A percentile compares a stretch with the other conserved stretches of the same genome.
Conservation (phyloP, 2,329 filamentous ascomycete species). For the Hymenoscyphus repandus region DNA sequence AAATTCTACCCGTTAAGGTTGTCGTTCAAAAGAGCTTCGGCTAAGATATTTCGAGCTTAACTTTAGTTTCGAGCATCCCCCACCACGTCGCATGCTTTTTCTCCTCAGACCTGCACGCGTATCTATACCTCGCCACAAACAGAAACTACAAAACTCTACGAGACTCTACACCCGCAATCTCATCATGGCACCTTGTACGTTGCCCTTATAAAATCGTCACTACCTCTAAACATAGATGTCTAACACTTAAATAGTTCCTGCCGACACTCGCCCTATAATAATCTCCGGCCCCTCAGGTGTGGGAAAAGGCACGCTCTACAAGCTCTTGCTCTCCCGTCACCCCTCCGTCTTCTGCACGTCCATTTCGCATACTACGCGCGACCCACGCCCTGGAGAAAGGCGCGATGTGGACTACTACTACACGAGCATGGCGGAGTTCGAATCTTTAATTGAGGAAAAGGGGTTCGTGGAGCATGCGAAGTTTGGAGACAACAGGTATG, state of each 20-base stretch:
- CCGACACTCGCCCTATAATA: slow-evolving; percentile 55
- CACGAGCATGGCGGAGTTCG: slow-evolving; percentile 61
- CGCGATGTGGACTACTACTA: slow-evolving; percentile 81
- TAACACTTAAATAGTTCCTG: slow-evolving; percentile 10
- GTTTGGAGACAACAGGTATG: slow-evolving; percentile 84
- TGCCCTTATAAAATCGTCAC: slow-evolving; percentile 1
- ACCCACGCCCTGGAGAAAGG: slow-evolving; percentile 68
- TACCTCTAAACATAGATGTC: slow-evolving; percentile 3
- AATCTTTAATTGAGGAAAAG: slow-evolving; percentile 57
- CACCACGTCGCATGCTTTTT: slow-evolving; percentile 18
- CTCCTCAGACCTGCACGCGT: slow-evolving; percentile 15
- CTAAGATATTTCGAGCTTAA: no score
- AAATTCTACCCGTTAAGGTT: no score
- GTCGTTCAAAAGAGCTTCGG: no score
- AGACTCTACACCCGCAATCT: slow-evolving; percentile 12
- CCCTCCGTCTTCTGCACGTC: slow-evolving; percentile 53
- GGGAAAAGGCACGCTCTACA: slow-evolving; percentile 77
- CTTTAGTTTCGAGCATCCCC: neutral
- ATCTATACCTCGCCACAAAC: slow-evolving; percentile 12
- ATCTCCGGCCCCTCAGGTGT: slow-evolving; percentile 76
- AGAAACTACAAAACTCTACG: slow-evolving; percentile 15
- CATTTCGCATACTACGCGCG: slow-evolving; percentile 73
- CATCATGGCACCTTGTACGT: slow-evolving; percentile 30
- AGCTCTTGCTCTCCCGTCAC: slow-evolving; percentile 58
- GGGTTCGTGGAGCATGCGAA: slow-evolving; percentile 82